A percentile compares a stretch with the other conserved stretches of the same genome.
These are phyloP conservation scores for Botryotinia convoluta DNA, from an alignment of 2,329 filamentous ascomycete species.

Conservation along the genomic window DNA sequence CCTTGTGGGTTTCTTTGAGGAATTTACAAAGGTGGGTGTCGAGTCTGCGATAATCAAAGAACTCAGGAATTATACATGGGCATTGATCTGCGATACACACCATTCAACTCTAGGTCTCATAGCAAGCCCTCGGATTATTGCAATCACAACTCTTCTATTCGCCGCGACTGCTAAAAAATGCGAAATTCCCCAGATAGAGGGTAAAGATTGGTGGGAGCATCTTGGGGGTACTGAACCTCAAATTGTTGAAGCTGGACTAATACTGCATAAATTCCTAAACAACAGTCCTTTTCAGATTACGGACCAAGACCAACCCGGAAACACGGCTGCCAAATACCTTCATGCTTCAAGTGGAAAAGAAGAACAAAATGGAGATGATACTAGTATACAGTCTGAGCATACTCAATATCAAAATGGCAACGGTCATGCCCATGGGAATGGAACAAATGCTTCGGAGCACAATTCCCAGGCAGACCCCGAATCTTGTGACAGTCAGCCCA, in stretches of 20 bases:
- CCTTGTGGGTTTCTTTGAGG: slow-evolving; percentile 76
- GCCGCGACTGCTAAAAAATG: slow-evolving; percentile 72
- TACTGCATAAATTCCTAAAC: slow-evolving; percentile 67
- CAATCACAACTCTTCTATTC: slow-evolving; percentile 83
- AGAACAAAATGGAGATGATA: neutral
- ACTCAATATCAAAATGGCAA: slow-evolving; percentile 14
- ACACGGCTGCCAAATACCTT: slow-evolving; percentile 18
- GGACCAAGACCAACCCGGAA: slow-evolving; percentile 8
- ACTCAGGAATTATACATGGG: slow-evolving; percentile 84
- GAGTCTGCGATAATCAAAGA: slow-evolving; percentile 48
- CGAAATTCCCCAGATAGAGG: slow-evolving; percentile 68
- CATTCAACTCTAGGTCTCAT: slow-evolving; percentile 82
- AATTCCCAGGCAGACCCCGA: slow-evolving; percentile 14
- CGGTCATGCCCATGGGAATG: slow-evolving; percentile 9
- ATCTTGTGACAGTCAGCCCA: neutral
- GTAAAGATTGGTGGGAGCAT: slow-evolving; percentile 83
- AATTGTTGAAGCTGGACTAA: slow-evolving; percentile 70
- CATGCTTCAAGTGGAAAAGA: slow-evolving; percentile 17
- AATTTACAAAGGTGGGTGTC: slow-evolving; percentile 72
- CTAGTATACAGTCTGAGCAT: neutral
- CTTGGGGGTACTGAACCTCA: slow-evolving; percentile 69
- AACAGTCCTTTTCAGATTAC: slow-evolving; percentile 52
- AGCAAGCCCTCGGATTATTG: slow-evolving; percentile 75
- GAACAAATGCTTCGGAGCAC: slow-evolving; percentile 12
- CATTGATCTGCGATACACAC: slow-evolving; percentile 87